Base-by-base conservation (phyloP, 106 monocot genomes). In the Phalaenopsis aphrodite region DNA sequence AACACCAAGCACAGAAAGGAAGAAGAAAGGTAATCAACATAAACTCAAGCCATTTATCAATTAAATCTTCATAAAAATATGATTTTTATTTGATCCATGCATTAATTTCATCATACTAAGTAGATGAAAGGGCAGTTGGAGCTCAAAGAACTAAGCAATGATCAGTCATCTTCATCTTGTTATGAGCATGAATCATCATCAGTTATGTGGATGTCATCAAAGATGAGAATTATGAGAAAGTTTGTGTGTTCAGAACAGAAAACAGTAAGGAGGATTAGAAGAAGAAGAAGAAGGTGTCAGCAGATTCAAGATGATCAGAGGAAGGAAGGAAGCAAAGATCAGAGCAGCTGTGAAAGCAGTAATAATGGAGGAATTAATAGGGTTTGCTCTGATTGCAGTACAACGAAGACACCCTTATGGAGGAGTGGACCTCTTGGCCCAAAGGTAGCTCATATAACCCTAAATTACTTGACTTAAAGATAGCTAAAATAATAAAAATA, bases 361-460 rank as follows among this genome's bases (percentile, higher is more conserved):
- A 74, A 12, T 57, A 11, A 10, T 52, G 52, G 52, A 52, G 81
- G 77, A 21, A 7, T 75, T 19, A 82, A 84, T 19, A 71, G 89
- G 80, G 82, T 84, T 61, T 89, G 89, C 82, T 86, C 86, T 12
- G 82, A 82, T 48, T 89, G 89, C 78, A 82, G 64, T 41, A 89
- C 89, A 1, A 86, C 89, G 5, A 89, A 83, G 77, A 89, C 88
- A 10, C 89, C 89, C 73, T 38, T 89, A 55, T 89, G 89, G 89
- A 86, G 89, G 67, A 86, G 89, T 37, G 89, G 89, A 5, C 89
- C 89, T 74, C 78, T 23, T 4, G 89, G 89, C 42, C 89, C 89
- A 8, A 89, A 89, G 84, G 89, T 89, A 52, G 10, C 52, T 52
- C 1, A 45, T 30, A 45, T 45, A 45, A 45, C 43, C 6, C 43